Conservation (phyloP, 2,329 filamentous ascomycete genomes). For the Verticillium albo-atrum region DNA sequence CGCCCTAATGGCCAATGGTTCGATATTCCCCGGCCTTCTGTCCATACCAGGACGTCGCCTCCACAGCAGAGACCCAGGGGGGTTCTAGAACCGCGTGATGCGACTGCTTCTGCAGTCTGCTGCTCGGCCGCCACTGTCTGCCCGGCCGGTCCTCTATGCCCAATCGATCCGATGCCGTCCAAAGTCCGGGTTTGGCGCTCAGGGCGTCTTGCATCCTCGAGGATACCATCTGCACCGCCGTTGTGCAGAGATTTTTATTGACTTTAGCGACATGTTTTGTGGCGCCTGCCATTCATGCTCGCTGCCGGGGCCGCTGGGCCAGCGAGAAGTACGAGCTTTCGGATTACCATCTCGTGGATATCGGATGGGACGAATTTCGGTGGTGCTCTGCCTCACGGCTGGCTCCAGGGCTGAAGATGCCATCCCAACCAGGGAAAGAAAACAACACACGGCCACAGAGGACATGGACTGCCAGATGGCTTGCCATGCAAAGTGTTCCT, state of each 20-base stretch:
- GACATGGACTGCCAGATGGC: neutral
- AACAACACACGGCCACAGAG: too few relatives aligned
- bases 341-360: neutral
- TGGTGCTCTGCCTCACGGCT: neutral
- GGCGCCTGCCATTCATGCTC: neutral
- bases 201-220: neutral
- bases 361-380: neutral
- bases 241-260: neutral
- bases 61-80: neutral
- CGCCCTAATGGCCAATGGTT: neutral
- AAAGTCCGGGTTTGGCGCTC: neutral
- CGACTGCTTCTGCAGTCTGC: neutral
- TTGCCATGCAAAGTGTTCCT: neutral
- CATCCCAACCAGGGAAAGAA: too few relatives aligned
- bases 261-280: neutral
- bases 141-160: neutral
- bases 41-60: neutral
- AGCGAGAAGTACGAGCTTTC: neutral
- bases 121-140: neutral
- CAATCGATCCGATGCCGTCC: neutral
- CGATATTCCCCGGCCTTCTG: neutral
- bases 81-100: neutral
- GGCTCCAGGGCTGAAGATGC: neutral
- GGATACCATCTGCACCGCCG: neutral
- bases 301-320: neutral